These are phyloP conservation scores for Penicillium antarcticum DNA, from an alignment of 495 filamentous ascomycete species.

Conservation along the genomic window DNA sequence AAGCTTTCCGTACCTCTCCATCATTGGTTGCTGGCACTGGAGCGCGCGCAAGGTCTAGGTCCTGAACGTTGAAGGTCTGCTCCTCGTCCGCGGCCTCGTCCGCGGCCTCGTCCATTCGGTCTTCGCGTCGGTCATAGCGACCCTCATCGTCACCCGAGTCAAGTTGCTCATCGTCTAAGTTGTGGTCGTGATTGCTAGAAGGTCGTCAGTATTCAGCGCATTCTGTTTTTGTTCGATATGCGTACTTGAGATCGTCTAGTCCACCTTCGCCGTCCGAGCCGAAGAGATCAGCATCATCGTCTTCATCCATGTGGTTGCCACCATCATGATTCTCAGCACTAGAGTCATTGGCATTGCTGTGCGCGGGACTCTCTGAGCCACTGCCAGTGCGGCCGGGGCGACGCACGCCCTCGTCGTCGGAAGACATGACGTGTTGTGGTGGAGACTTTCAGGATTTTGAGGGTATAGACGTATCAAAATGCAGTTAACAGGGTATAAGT, in stretches of 20 bases:
- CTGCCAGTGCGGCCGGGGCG: conserved; percentile 33
- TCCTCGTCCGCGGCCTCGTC: conserved; percentile 46
- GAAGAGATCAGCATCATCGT: conserved; percentile 63
- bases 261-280: conserved; percentile 51
- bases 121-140: conserved; percentile 47
- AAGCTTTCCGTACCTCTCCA: conserved; percentile 45
- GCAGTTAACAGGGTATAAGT: background rate
- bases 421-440: conserved; percentile 31
- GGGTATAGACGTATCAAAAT: background rate
- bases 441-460: background rate
- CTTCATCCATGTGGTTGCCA: conserved; percentile 43
- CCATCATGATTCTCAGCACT: conserved; percentile 23
- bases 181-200: conserved; percentile 48
- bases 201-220: conserved; percentile 23
- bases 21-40: conserved; percentile 70
- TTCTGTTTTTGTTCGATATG: conserved; percentile 13
- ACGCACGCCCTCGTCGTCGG: conserved; percentile 43
- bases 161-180: conserved; percentile 69
- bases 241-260: conserved; percentile 37
- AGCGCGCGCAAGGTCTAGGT: conserved; percentile 59
- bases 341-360: conserved; percentile 23
- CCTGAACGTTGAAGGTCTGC: conserved; percentile 53
- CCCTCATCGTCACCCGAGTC: conserved; percentile 76
- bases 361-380: conserved; percentile 29
- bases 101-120: conserved; percentile 46